Evolutionary conservation across 2,329 filamentous ascomycete species (phyloP).

Genomic region (Plenodomus lindquistii): DNA sequence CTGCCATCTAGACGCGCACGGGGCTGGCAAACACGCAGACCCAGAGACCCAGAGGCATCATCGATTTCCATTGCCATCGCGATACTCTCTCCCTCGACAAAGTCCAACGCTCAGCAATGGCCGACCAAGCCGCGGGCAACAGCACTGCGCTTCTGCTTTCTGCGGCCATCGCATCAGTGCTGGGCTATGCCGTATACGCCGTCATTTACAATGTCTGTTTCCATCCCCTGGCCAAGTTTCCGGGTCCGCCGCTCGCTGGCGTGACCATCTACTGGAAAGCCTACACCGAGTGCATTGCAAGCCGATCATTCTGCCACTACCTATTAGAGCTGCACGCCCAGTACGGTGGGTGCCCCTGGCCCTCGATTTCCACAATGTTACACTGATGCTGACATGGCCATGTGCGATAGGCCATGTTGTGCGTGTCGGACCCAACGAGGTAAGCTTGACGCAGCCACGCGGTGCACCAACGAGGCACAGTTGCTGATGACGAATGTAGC

Average conservation of each 20-base stretch:
- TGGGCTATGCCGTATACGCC: conserved; percentile 19
- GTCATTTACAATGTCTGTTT: conserved; percentile 46
- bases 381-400: conserved; percentile 14
- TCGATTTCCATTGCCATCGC: no score
- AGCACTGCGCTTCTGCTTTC: conserved; percentile 11
- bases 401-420: conserved; percentile 26
- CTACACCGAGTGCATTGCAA: conserved; percentile 31
- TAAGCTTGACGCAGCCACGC: conserved; percentile 5
- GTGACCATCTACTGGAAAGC: conserved; percentile 34
- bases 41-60: no score
- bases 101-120: not conserved
- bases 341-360: conserved; percentile 26
- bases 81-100: no score
- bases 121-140: conserved; percentile 2
- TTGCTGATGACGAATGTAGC: conserved; percentile 34
- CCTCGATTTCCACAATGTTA: not conserved
- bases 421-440: conserved; percentile 36
- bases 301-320: conserved; percentile 33
- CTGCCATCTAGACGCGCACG: not conserved
- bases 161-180: conserved; percentile 11
- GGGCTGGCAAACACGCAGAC: not conserved
- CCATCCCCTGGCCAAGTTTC: conserved; percentile 49
- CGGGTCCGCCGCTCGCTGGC: conserved; percentile 43
- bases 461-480: not conserved
- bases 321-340: conserved; percentile 29